Evolutionary conservation across 257 asterid genomes (phyloP).

Genomic region (Linaria vulgaris): DNA sequence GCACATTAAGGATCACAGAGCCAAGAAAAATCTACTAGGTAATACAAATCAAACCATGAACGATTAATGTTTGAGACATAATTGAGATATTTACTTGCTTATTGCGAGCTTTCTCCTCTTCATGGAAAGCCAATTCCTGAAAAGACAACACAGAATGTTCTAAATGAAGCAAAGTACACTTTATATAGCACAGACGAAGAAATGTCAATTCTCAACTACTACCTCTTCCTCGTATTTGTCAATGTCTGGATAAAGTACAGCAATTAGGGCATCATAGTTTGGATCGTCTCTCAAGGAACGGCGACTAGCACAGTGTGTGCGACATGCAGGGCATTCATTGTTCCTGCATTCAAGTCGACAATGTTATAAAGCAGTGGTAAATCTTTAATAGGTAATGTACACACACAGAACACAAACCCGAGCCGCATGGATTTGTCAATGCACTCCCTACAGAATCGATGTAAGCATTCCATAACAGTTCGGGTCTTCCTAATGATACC

Average conservation of each 20-base stretch:
- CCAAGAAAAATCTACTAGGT: background rate
- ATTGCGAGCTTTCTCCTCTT: conserved; percentile 92
- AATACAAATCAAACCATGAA: background rate
- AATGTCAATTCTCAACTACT: conserved; percentile 28
- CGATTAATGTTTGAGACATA: background rate
- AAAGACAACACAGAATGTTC: conserved; percentile 23
- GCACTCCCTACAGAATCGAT: conserved; percentile 99
- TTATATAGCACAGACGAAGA: conserved; percentile 21
- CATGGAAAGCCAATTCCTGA: conserved; percentile 94
- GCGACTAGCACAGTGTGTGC: conserved; percentile 99
- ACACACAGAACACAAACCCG: conserved; percentile 50
- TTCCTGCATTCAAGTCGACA: conserved; percentile 53
- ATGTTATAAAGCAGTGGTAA: conserved; percentile 15
- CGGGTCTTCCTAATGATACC: conserved; percentile 98
- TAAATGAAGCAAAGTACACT: conserved; percentile 25
- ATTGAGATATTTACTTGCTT: conserved; percentile 57
- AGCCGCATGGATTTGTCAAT: conserved; percentile 99
- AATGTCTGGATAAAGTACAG: conserved; percentile 84
- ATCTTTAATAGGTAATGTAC: conserved; percentile 12
- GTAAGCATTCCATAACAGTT: conserved; percentile 99
- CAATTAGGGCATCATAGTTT: conserved; percentile 88
- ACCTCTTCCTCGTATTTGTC: conserved; percentile 98
- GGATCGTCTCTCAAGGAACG: conserved; percentile 99
- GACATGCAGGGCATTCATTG: conserved; percentile 99
- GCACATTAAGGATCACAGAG: background rate